These are phyloP conservation scores for Dendrocalamus latiflorus DNA, from an alignment of 202 grass and related monocot species.

Conservation along the genomic window DNA sequence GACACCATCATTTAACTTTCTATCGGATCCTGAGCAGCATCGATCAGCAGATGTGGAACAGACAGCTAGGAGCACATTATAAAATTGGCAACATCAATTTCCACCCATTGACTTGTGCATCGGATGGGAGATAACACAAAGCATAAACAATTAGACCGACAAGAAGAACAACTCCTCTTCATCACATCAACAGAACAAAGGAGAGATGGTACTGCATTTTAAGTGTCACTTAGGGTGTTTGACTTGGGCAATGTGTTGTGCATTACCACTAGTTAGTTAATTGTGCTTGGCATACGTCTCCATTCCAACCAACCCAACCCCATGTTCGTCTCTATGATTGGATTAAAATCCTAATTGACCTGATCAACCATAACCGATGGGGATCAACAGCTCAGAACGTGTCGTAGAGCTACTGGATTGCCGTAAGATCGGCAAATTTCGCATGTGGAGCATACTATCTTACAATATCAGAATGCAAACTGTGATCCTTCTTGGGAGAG, in stretches of 20 bases:
- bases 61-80: not conserved
- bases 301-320: not conserved
- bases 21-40: slow-evolving; percentile 4
- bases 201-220: not conserved
- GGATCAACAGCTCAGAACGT: not conserved
- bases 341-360: not conserved
- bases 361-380: not conserved
- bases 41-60: not conserved
- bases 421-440: not conserved
- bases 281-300: slow-evolving; percentile 17
- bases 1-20: not conserved
- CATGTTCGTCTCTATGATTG: slow-evolving; percentile 37
- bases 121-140: not conserved
- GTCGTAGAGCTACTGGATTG: not conserved
- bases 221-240: slow-evolving; percentile 5
- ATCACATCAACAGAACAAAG: slow-evolving; percentile 1
- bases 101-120: not conserved
- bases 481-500: not conserved
- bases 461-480: not conserved
- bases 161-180: not conserved
- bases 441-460: not conserved
- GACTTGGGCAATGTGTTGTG: slow-evolving; percentile 37
- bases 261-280: slow-evolving; percentile 4
- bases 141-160: not conserved
- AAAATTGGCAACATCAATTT: not conserved